Conservation (phyloP, 2,329 filamentous ascomycete species). For the Scopulariopsis brevicaulis region DNA sequence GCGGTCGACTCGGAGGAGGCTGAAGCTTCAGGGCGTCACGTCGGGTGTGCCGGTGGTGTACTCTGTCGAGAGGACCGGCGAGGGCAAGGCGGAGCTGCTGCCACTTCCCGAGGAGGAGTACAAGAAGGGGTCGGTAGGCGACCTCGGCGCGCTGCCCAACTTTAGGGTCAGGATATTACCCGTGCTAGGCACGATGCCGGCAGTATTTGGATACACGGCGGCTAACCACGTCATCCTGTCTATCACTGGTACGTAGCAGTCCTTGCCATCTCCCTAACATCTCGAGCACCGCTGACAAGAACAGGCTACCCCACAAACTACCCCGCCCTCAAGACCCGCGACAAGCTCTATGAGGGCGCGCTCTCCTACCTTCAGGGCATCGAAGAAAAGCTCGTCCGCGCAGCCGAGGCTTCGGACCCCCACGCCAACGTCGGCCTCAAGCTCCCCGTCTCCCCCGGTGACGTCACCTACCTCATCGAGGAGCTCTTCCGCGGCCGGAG, state of each 20-base stretch:
- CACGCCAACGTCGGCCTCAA: constrained; percentile 56
- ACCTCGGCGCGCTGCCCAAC: constrained; percentile 79
- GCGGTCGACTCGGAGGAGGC: constrained; percentile 65
- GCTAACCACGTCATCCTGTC: constrained; percentile 89
- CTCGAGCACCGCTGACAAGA: neutral
- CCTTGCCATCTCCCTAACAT: neutral
- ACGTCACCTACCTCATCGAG: constrained; percentile 81
- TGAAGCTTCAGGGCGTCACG: constrained; percentile 68
- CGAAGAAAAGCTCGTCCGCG: constrained; percentile 63
- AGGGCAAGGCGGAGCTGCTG: constrained; percentile 81
- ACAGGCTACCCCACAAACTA: constrained; percentile 80
- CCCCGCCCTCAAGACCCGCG: constrained; percentile 65
- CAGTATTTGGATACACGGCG: constrained; percentile 82
- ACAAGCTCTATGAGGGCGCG: constrained; percentile 87
- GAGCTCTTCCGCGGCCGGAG: constrained; percentile 82
- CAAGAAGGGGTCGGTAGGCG: constrained; percentile 71
- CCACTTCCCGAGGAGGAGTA: constrained; percentile 85
- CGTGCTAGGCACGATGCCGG: constrained; percentile 93
- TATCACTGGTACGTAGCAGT: constrained; percentile 35
- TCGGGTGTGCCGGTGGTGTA: constrained; percentile 86
- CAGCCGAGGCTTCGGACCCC: constrained; percentile 20
- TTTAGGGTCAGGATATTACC: constrained; percentile 93
- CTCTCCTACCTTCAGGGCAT: constrained; percentile 62
- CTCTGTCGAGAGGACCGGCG: constrained; percentile 80
- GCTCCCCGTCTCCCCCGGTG: constrained; percentile 64